phyloP scores from a whole-genome alignment of 108 stramenopile genomes.

The Cyclotella cryptica region DNA sequence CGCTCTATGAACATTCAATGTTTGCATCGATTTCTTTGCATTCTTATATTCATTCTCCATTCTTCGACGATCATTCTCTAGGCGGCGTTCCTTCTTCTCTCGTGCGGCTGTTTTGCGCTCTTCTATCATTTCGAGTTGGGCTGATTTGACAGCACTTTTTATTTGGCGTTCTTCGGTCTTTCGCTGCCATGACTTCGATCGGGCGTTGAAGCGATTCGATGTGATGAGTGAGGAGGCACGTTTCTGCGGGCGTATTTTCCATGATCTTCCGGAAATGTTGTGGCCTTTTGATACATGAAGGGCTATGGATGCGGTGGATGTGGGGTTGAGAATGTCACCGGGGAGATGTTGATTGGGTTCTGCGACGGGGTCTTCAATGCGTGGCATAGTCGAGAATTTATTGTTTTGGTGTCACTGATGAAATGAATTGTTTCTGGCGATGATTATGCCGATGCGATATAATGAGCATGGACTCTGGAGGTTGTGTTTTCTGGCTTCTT shows the following conservation, averaged over 20 bases:
- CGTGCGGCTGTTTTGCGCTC: slow-evolving; percentile 51
- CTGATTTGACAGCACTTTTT: slow-evolving; percentile 52
- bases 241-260: slow-evolving; percentile 87
- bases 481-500: too few species aligned
- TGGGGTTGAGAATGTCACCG: slow-evolving; percentile 47
- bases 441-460: too few species aligned
- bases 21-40: slow-evolving; percentile 65
- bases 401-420: too few species aligned
- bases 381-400: slow-evolving; percentile 20
- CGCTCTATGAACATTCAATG: slow-evolving; percentile 68
- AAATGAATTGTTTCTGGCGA: too few species aligned
- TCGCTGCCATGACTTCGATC: slow-evolving; percentile 68
- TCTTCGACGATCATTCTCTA: slow-evolving; percentile 82
- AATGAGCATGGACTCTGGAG: too few species aligned
- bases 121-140: slow-evolving; percentile 70
- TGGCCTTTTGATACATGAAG: slow-evolving; percentile 63
- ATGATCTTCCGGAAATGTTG: slow-evolving; percentile 78
- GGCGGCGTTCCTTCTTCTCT: slow-evolving; percentile 71
- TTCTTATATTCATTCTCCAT: slow-evolving; percentile 86
- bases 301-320: slow-evolving; percentile 20
- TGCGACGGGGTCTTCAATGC: slow-evolving; percentile 18
- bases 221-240: slow-evolving; percentile 79
- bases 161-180: slow-evolving; percentile 50
- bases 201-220: slow-evolving; percentile 70
- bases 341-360: slow-evolving; percentile 36